Percentiles rank a stretch among this genome's conserved stretches.
phyloP scores from a whole-genome alignment of 306 rosid species.

The Dryas drummondii region DNA sequence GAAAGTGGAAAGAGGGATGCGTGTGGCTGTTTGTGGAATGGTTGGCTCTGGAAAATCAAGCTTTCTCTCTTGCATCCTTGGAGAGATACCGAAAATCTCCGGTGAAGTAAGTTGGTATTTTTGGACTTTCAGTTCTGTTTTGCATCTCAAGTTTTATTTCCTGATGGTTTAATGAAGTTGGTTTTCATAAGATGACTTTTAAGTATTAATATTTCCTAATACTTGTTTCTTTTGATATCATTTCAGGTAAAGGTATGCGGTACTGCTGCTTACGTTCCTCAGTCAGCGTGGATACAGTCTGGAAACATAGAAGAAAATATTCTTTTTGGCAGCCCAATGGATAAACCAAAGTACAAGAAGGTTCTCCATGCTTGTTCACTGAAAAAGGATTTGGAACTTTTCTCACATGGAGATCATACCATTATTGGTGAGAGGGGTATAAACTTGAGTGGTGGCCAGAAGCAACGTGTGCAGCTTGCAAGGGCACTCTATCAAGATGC shows the following conservation, averaged over 20 bases:
- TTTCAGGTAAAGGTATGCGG: slow-evolving; percentile 86
- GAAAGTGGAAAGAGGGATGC: slow-evolving; percentile 83
- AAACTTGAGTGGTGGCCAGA: slow-evolving; percentile 95
- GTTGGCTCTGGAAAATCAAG: slow-evolving; percentile 98
- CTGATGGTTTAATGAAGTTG: slow-evolving; percentile 8
- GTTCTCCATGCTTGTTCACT: slow-evolving; percentile 87
- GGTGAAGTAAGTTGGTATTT: slow-evolving; percentile 79
- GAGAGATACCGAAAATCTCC: slow-evolving; percentile 84
- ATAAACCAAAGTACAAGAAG: slow-evolving; percentile 93
- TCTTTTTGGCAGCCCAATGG: slow-evolving; percentile 82
- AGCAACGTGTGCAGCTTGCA: slow-evolving; percentile 96
- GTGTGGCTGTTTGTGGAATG: slow-evolving; percentile 94
- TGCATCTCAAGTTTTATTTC: slow-evolving; percentile 18
- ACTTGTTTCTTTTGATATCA: slow-evolving; percentile 22
- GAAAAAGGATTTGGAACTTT: slow-evolving; percentile 83
- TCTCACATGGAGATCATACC: slow-evolving; percentile 91
- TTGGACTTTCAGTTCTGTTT: slow-evolving; percentile 31
- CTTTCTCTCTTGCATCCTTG: slow-evolving; percentile 93
- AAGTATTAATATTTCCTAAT: slow-evolving; percentile 3
- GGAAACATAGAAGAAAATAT: slow-evolving; percentile 93
- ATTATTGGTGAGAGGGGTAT: slow-evolving; percentile 96
- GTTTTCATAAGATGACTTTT: slow-evolving; percentile 2
- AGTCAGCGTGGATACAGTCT: slow-evolving; percentile 94
- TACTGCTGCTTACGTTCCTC: slow-evolving; percentile 83
- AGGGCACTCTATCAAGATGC: slow-evolving; percentile 94